Conservation (phyloP, 371 early-diverging fungal genomes). For the Mortierella sp. region DNA sequence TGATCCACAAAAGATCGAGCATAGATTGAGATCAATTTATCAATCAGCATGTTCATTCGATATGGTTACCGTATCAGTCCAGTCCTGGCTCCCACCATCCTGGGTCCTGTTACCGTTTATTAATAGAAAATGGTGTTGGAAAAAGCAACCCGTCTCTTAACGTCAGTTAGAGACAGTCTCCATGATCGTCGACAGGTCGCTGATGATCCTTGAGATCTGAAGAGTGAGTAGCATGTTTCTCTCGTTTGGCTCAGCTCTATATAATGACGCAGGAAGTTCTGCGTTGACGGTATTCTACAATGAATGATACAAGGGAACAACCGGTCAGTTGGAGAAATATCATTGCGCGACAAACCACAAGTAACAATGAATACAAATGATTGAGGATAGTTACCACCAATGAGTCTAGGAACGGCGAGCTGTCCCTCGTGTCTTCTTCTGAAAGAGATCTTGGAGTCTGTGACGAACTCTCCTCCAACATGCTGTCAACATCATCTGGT, state of each 20-base stretch:
- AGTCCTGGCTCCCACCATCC: no score
- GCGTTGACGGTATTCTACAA: slow-evolving; percentile 26
- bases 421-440: slow-evolving; percentile 18
- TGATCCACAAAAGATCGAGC: no score
- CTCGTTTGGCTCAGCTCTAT: slow-evolving; percentile 28
- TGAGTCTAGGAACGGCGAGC: slow-evolving; percentile 24
- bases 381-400: slow-evolving; percentile 20
- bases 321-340: no score
- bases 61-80: no score
- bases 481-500: neutral
- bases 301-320: neutral
- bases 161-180: slow-evolving; percentile 19
- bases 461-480: slow-evolving; percentile 1
- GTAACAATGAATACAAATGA: no score
- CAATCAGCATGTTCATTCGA: no score
- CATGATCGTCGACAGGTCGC: slow-evolving; percentile 21
- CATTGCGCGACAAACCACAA: no score
- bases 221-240: slow-evolving; percentile 30
- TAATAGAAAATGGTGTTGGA: no score
- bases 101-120: no score
- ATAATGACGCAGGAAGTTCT: slow-evolving; percentile 23
- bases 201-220: slow-evolving; percentile 21
- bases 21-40: no score
- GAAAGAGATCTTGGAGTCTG: slow-evolving; percentile 3
- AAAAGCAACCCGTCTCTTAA: no score